phyloP scores from a whole-genome alignment of 352 stramenopile genomes.

The Phytophthora gonapodyides region DNA sequence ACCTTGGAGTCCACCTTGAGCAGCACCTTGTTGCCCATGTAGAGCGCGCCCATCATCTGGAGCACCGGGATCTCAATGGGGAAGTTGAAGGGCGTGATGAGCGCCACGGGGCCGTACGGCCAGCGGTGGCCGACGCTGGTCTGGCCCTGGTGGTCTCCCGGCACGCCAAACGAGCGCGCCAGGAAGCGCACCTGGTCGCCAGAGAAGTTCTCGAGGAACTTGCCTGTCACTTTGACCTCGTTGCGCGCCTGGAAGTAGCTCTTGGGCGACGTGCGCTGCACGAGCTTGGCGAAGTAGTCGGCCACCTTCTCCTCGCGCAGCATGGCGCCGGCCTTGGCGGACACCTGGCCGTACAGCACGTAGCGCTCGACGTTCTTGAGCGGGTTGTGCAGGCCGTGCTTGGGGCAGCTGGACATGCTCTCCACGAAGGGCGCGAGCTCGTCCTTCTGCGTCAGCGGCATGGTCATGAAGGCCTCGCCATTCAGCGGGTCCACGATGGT shows the following conservation, averaged over 20 bases:
- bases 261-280: conserved; percentile 98
- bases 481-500: conserved; percentile 95
- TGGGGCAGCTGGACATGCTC: conserved; percentile 92
- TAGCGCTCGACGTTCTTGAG: conserved; percentile 98
- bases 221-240: conserved; percentile 93
- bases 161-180: conserved; percentile 94
- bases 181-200: conserved; percentile 98
- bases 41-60: conserved; percentile 98
- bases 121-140: conserved; percentile 95
- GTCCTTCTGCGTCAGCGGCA: conserved; percentile 90
- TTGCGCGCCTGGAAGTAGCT: conserved; percentile 94
- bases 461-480: conserved; percentile 93
- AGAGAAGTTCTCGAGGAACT: conserved; percentile 98
- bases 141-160: conserved; percentile 97
- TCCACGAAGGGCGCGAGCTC: conserved; percentile 94
- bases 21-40: conserved; percentile 98
- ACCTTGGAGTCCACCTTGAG: conserved; percentile 97
- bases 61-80: conserved; percentile 98
- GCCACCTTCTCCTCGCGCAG: conserved; percentile 90
- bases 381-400: conserved; percentile 98
- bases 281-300: conserved; percentile 96
- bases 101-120: conserved; percentile 95
- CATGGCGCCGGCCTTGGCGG: conserved; percentile 79
- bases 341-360: conserved; percentile 79
- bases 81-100: conserved; percentile 99